Evolutionary conservation across 371 early-diverging fungal species (phyloP).

Genomic region (Lichtheimia ornata): DNA sequence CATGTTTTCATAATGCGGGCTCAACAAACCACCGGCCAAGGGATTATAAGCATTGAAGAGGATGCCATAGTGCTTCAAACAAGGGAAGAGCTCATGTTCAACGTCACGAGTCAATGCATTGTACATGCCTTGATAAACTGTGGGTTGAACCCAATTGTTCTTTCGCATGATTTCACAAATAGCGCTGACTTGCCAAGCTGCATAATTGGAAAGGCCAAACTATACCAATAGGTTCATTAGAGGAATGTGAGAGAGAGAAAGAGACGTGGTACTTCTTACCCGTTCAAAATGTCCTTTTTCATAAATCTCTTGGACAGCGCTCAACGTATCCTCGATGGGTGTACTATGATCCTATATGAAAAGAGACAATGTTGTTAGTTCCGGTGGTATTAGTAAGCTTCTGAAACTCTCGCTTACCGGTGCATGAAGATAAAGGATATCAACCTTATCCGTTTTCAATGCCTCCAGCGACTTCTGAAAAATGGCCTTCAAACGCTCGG

Average conservation of each 20-base stretch:
- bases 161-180: constrained; percentile 42
- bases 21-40: constrained; percentile 59
- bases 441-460: constrained; percentile 39
- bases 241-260: not conserved
- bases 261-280: constrained; percentile 6
- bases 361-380: not conserved
- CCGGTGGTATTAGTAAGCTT: not conserved
- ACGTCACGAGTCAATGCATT: constrained; percentile 65
- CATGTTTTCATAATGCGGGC: constrained; percentile 25
- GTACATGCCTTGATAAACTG: constrained; percentile 62
- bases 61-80: constrained; percentile 55
- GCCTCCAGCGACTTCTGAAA: constrained; percentile 38
- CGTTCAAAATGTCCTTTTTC: constrained; percentile 44
- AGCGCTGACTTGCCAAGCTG: constrained; percentile 51
- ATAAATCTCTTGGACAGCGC: constrained; percentile 47
- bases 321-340: constrained; percentile 44
- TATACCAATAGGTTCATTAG: not conserved
- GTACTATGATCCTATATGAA: constrained; percentile 29
- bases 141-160: constrained; percentile 45
- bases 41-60: constrained; percentile 64
- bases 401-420: constrained; percentile 24
- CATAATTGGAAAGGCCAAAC: constrained; percentile 57
- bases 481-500: constrained; percentile 44
- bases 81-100: constrained; percentile 64
- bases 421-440: constrained; percentile 57